Conservation (phyloP, 257 asterid species). For the Oldenlandia corymbosa region DNA sequence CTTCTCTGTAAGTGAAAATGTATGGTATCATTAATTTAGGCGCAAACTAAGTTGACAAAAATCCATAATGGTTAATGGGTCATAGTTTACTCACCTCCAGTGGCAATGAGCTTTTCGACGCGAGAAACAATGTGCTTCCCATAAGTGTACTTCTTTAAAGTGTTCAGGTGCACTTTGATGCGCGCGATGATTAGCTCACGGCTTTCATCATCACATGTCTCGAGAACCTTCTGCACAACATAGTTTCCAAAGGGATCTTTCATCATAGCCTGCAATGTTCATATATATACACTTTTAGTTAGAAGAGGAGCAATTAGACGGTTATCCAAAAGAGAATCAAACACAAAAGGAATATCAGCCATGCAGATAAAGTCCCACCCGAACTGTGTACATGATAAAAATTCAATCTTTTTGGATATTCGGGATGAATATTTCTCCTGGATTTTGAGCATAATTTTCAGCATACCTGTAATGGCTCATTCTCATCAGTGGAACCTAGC, state of each 20-base stretch:
- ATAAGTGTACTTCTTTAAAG: slow-evolving; percentile 82
- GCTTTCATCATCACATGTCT: slow-evolving; percentile 71
- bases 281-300: background rate
- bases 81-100: slow-evolving; percentile 59
- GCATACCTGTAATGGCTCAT: slow-evolving; percentile 79
- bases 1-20: slow-evolving; percentile 32
- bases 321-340: background rate
- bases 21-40: background rate
- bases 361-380: background rate
- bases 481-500: slow-evolving; percentile 85
- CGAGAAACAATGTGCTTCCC: slow-evolving; percentile 89
- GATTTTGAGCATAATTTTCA: background rate
- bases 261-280: slow-evolving; percentile 71
- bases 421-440: too few species aligned
- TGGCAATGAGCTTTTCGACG: slow-evolving; percentile 71
- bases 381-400: background rate
- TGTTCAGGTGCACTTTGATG: slow-evolving; percentile 64
- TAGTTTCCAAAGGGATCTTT: slow-evolving; percentile 89
- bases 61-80: too few species aligned
- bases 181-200: slow-evolving; percentile 71
- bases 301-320: background rate
- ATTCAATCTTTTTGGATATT: background rate
- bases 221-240: slow-evolving; percentile 85
- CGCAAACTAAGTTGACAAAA: too few species aligned
- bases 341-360: background rate